A percentile compares a stretch with the other conserved stretches of the same genome.
Conservation (phyloP, 495 filamentous ascomycete species). For the Penicillium macrosclerotiorum region DNA sequence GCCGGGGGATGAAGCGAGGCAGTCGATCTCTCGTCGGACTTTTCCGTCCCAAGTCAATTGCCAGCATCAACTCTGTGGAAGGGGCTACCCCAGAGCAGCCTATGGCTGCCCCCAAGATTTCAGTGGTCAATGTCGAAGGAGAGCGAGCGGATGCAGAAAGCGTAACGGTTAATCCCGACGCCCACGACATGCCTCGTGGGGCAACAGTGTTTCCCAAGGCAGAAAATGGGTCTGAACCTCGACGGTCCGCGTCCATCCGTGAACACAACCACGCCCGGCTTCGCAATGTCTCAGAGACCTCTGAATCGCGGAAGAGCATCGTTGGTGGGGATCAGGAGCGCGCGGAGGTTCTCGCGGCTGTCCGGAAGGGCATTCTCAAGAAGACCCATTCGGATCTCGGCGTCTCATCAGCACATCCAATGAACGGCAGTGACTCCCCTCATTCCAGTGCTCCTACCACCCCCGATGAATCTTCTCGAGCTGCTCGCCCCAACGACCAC, state of each 20-base stretch:
- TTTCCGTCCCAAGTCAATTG: slow-evolving; percentile 90
- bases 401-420: slow-evolving; percentile 59
- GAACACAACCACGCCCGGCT: slow-evolving; percentile 44
- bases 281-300: slow-evolving; percentile 51
- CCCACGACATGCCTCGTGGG: slow-evolving; percentile 64
- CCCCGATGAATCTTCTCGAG: slow-evolving; percentile 66
- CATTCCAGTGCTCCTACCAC: slow-evolving; percentile 81
- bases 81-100: slow-evolving; percentile 59
- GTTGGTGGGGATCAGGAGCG: slow-evolving; percentile 87
- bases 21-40: slow-evolving; percentile 87
- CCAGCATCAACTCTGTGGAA: slow-evolving; percentile 73
- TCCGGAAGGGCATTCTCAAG: slow-evolving; percentile 94
- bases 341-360: slow-evolving; percentile 82
- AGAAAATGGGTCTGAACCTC: slow-evolving; percentile 52
- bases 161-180: slow-evolving; percentile 74
- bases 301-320: slow-evolving; percentile 73
- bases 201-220: slow-evolving; percentile 85
- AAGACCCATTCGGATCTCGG: slow-evolving; percentile 62
- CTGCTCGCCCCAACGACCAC: slow-evolving; percentile 60
- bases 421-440: slow-evolving; percentile 69
- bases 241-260: slow-evolving; percentile 30
- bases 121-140: slow-evolving; percentile 93
- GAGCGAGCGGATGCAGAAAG: slow-evolving; percentile 63
- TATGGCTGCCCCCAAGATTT: slow-evolving; percentile 68
- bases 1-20: slow-evolving; percentile 91